These are phyloP conservation scores for Epithemia pelagica DNA, from an alignment of 108 stramenopile genomes.

Conservation along the genomic window DNA sequence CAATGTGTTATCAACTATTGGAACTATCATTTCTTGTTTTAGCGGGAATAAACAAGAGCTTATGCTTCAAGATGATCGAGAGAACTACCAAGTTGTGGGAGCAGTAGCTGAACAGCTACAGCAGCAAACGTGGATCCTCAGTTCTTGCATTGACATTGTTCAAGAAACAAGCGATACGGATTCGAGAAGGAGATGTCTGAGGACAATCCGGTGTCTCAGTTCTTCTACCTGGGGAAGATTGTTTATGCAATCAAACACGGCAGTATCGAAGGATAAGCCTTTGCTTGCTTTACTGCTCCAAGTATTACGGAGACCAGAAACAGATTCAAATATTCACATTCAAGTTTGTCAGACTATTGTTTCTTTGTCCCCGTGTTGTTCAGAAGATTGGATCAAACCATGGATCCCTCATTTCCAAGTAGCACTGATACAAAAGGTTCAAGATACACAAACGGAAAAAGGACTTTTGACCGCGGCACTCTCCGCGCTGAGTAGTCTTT, in stretches of 20 bases:
- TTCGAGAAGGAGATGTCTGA: neutral
- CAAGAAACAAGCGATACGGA: neutral
- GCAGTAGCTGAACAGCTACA: neutral
- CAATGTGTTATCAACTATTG: neutral
- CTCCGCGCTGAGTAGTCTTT: neutral
- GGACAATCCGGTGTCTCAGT: neutral
- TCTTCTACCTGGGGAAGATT: neutral
- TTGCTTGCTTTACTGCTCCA: neutral
- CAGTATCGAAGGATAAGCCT: neutral
- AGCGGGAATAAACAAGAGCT: neutral
- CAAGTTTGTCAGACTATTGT: neutral
- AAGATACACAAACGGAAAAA: neutral
- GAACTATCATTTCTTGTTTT: neutral
- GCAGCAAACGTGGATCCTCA: neutral
- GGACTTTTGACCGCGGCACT: neutral
- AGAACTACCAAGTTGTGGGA: neutral
- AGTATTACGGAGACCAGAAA: neutral
- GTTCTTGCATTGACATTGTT: neutral
- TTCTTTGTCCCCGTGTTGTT: neutral
- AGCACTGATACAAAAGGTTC: neutral
- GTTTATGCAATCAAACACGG: neutral
- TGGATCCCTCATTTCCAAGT: neutral
- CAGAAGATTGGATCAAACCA: neutral
- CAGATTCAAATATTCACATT: neutral
- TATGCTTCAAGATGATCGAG: neutral